Conservation (phyloP, 768 basidiomycete species). For the Leucogyrophana mollusca region DNA sequence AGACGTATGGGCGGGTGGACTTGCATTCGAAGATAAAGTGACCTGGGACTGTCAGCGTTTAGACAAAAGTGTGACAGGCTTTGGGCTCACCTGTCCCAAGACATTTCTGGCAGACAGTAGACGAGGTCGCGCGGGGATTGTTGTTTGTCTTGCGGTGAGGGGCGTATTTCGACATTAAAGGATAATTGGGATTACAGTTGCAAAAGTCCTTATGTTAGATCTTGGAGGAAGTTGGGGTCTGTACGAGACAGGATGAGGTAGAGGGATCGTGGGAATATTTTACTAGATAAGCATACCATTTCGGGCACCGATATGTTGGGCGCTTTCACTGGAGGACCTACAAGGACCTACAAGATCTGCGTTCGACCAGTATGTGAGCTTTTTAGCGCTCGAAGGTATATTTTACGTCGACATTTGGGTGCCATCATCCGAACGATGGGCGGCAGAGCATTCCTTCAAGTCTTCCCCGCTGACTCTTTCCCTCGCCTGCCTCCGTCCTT, state of each 20-base stretch:
- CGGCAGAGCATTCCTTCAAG: conserved; percentile 61
- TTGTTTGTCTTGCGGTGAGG: conserved; percentile 65
- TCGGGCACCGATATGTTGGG: no score
- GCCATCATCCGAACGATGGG: no score
- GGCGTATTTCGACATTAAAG: conserved; percentile 87
- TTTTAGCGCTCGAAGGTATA: not conserved
- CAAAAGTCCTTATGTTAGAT: no score
- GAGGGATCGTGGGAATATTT: no score
- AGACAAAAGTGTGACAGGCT: not conserved
- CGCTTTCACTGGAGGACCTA: conserved; percentile 5
- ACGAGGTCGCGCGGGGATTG: conserved; percentile 59
- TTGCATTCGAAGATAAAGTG: conserved; percentile 95
- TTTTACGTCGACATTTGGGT: no score
- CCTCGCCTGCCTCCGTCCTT: conserved; percentile 60
- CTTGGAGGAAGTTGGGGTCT: no score
- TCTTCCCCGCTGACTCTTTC: conserved; percentile 43
- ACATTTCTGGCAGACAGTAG: conserved; percentile 84
- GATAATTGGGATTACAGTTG: not conserved
- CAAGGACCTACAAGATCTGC: not conserved
- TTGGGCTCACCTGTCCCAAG: conserved; percentile 56
- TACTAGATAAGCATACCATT: no score
- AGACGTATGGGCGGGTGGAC: conserved; percentile 72
- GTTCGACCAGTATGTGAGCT: no score
- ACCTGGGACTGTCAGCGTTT: conserved; percentile 40
- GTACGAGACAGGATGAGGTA: no score